Conservation (phyloP, 2,329 filamentous ascomycete genomes). For the Alternaria brassicicola region DNA sequence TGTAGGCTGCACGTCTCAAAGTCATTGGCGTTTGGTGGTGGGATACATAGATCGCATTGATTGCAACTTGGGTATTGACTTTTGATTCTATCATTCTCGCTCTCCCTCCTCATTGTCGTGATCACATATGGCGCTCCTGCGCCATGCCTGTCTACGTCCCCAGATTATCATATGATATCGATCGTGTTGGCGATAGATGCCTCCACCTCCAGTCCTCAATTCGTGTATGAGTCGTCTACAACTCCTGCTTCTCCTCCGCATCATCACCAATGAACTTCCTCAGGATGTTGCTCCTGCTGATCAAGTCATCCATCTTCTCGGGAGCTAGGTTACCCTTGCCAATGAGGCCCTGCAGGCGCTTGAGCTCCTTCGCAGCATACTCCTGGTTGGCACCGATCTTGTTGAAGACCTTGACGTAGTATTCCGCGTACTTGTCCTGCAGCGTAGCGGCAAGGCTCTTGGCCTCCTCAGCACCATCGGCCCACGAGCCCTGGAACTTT, state of each 20-base stretch:
- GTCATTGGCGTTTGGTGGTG: neutral
- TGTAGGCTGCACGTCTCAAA: neutral
- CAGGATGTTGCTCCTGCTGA: slow-evolving; percentile 85
- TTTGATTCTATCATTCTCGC: neutral
- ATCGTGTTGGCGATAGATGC: neutral
- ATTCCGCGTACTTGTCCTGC: slow-evolving; percentile 84
- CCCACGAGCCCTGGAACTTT: slow-evolving; percentile 70
- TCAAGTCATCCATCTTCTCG: slow-evolving; percentile 87
- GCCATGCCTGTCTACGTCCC: neutral
- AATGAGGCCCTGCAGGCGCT: slow-evolving; percentile 78
- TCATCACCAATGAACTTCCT: slow-evolving; percentile 71
- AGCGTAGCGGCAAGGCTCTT: slow-evolving; percentile 72
- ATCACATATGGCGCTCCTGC: slow-evolving; percentile 17
- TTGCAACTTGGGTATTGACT: slow-evolving; percentile 9
- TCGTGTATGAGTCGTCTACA: slow-evolving; percentile 57
- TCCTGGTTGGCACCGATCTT: slow-evolving; percentile 80
- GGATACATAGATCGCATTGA: neutral
- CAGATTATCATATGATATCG: neutral
- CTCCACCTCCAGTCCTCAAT: neutral
- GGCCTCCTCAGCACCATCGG: slow-evolving; percentile 69
- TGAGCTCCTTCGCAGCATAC: slow-evolving; percentile 85
- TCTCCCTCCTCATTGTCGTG: slow-evolving; percentile 22
- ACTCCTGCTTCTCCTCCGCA: slow-evolving; percentile 69
- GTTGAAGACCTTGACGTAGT: slow-evolving; percentile 90
- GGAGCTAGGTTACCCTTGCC: slow-evolving; percentile 84